These are phyloP conservation scores for Candida ipomoeae DNA, from an alignment of 805 yeast genomes.

Conservation along the genomic window DNA sequence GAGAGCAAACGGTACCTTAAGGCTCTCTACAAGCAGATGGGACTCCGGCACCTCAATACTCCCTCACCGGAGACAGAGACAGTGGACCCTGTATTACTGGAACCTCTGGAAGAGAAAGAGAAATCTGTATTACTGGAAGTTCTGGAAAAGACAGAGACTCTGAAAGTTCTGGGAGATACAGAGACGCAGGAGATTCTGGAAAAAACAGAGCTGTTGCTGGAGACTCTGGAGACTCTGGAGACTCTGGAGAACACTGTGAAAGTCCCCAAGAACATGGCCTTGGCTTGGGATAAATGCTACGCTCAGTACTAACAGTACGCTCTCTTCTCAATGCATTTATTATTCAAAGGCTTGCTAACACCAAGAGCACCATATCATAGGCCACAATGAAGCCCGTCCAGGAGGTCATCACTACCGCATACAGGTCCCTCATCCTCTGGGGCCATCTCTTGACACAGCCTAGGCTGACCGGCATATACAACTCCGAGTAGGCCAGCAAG, in stretches of 20 bases:
- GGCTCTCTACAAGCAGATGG: neutral
- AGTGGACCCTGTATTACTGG: too few species aligned
- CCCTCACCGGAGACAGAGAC: too few species aligned
- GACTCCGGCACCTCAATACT: neutral
- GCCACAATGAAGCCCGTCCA: neutral
- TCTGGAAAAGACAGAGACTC: too few species aligned
- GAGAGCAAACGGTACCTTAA: neutral
- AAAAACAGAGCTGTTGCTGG: too few species aligned
- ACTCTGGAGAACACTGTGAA: neutral
- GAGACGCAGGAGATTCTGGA: neutral
- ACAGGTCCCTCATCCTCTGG: neutral
- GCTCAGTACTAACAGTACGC: neutral
- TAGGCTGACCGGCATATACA: conserved; percentile 10
- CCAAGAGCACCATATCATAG: neutral
- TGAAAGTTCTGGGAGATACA: neutral
- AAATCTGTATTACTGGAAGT: too few species aligned
- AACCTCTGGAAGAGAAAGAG: too few species aligned
- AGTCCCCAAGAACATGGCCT: neutral
- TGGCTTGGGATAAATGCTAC: conserved; percentile 4
- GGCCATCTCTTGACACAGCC: neutral
- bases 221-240: too few species aligned
- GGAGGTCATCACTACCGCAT: neutral
- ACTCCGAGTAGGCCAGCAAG: conserved; percentile 11
- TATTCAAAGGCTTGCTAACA: neutral
- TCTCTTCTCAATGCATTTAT: neutral